Evolutionary conservation across 2,329 filamentous ascomycete genomes (phyloP).

Genomic region (Talaromyces atroroseus): DNA sequence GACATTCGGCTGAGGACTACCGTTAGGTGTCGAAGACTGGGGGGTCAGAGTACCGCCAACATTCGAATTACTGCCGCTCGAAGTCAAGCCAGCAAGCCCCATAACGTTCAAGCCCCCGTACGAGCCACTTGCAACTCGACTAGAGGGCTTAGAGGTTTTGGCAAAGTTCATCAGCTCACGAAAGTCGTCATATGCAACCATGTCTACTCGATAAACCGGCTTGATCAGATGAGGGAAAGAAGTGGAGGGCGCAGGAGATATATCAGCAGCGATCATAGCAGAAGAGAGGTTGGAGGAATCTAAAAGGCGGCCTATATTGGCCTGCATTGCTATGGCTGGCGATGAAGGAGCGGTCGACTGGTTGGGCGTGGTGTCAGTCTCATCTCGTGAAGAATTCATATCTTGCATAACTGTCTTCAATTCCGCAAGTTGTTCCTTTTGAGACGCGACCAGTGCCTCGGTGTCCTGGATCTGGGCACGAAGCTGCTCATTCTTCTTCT

Average conservation of each 20-base stretch:
- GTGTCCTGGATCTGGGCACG: conserved; percentile 80
- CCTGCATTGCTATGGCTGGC: conserved; percentile 56
- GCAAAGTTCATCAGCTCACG: conserved; percentile 66
- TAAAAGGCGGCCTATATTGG: conserved; percentile 49
- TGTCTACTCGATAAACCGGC: conserved; percentile 75
- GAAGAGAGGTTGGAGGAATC: conserved; percentile 55
- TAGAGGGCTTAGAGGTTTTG: conserved; percentile 55
- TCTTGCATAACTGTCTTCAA: conserved; percentile 90
- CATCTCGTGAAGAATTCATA: conserved; percentile 66
- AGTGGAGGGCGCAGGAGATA: conserved; percentile 58
- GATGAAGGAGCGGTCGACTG: conserved; percentile 69
- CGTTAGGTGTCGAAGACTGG: conserved; percentile 44
- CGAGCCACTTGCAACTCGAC: conserved; percentile 66
- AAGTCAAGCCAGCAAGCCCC: conserved; percentile 45
- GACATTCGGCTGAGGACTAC: conserved; percentile 37
- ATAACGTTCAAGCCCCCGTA: conserved; percentile 60
- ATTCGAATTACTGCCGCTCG: conserved; percentile 42
- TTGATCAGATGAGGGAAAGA: conserved; percentile 80
- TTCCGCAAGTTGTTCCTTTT: conserved; percentile 88
- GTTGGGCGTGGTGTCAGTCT: conserved; percentile 64
- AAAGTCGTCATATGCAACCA: conserved; percentile 80
- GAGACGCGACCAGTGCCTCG: conserved; percentile 75
- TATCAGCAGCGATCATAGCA: conserved; percentile 46
- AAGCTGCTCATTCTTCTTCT: conserved; percentile 82
- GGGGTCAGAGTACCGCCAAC: conserved; percentile 50